Evolutionary conservation across 164 flowering plant genomes (phyloP).

Genomic region (Annona squamosa): DNA sequence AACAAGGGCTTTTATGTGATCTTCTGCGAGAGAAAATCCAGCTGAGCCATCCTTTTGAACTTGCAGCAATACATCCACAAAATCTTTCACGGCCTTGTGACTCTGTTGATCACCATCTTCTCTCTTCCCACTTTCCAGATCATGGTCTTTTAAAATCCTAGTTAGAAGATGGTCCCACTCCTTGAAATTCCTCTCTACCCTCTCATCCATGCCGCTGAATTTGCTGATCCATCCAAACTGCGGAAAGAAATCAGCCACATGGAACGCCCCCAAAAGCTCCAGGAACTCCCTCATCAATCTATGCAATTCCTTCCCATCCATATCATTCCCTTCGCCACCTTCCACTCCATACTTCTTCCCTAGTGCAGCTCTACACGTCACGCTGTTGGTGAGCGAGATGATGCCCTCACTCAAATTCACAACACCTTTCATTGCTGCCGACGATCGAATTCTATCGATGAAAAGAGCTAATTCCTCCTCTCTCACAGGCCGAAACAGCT

Average conservation of each 20-base stretch:
- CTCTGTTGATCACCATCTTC: slow-evolving; percentile 1
- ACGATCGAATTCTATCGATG: slow-evolving; percentile 6
- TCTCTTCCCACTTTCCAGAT: slow-evolving; percentile 7
- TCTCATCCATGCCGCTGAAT: slow-evolving; percentile 1
- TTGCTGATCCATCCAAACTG: slow-evolving; percentile 1
- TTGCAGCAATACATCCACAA: slow-evolving; percentile 32
- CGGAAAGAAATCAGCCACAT: slow-evolving; percentile 10
- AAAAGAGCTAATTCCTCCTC: slow-evolving; percentile 44
- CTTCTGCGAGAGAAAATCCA: background rate
- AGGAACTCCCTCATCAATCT: background rate
- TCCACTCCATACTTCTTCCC: slow-evolving; percentile 13
- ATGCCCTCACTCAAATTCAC: slow-evolving; percentile 10
- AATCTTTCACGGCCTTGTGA: slow-evolving; percentile 16
- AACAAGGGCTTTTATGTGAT: too few relatives aligned
- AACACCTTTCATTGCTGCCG: background rate
- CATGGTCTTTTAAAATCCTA: slow-evolving; percentile 26
- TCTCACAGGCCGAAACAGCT: slow-evolving; percentile 33
- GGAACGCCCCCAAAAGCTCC: background rate
- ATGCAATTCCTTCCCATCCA: background rate
- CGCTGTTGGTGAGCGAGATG: slow-evolving; percentile 2
- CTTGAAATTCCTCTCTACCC: slow-evolving; percentile 1
- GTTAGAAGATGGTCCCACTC: slow-evolving; percentile 26
- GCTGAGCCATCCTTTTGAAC: slow-evolving; percentile 14
- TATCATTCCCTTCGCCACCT: background rate
- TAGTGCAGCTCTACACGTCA: slow-evolving; percentile 13